Evolutionary conservation across 2,329 filamentous ascomycete genomes (phyloP).

Genomic region (Aurifilum marmelostoma): DNA sequence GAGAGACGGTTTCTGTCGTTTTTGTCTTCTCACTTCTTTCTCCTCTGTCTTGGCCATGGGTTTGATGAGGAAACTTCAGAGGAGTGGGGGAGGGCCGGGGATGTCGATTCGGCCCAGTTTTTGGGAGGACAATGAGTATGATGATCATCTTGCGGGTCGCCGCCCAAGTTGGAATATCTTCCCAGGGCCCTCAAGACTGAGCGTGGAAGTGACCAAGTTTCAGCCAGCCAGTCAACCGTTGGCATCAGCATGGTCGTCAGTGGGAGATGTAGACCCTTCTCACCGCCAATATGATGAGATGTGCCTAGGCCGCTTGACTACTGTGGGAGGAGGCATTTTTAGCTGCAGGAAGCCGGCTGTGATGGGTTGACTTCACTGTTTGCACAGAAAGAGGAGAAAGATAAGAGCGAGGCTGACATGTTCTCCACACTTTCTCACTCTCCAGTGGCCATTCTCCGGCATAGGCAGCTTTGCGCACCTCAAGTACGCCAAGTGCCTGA

Average conservation of each 20-base stretch:
- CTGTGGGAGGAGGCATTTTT: background rate
- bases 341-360: background rate
- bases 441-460: constrained; percentile 67
- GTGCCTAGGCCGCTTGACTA: background rate
- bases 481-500: constrained; percentile 69
- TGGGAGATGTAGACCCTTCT: background rate
- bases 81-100: background rate
- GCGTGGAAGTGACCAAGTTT: too few species aligned
- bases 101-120: background rate
- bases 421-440: background rate
- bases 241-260: background rate
- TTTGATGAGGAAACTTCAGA: background rate
- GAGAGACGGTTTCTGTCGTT: too few species aligned
- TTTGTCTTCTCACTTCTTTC: background rate
- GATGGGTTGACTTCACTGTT: background rate
- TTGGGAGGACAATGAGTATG: background rate
- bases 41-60: constrained; percentile 18
- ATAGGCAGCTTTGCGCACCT: constrained; percentile 77
- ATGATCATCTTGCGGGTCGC: background rate
- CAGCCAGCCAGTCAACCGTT: background rate
- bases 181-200: too few species aligned
- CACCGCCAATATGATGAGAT: constrained; percentile 8
- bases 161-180: background rate
- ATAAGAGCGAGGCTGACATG: background rate
- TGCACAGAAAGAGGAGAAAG: too few species aligned